These are phyloP conservation scores for Eutrema salsugineum DNA, from an alignment of 441 rosid species.

Conservation along the genomic window DNA sequence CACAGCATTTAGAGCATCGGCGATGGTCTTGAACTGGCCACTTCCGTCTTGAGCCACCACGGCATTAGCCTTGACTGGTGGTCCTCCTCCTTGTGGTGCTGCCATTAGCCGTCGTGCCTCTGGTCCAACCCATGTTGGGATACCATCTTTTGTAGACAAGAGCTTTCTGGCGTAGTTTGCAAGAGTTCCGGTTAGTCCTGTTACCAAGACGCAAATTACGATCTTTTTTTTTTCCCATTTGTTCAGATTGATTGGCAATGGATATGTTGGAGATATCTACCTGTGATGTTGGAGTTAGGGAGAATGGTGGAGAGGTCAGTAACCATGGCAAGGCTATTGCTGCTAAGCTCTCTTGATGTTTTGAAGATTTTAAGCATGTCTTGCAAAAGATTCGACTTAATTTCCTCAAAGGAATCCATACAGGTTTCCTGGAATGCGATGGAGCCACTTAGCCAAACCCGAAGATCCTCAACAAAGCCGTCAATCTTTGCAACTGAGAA, in stretches of 20 bases:
- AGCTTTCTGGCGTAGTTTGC: slow-evolving; percentile 26
- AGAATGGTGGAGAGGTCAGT: slow-evolving; percentile 37
- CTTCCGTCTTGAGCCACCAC: slow-evolving; percentile 73
- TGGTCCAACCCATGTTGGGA: slow-evolving; percentile 52
- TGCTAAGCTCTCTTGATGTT: slow-evolving; percentile 47
- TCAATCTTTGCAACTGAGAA: slow-evolving; percentile 38
- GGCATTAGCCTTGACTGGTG: slow-evolving; percentile 39
- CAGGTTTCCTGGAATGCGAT: slow-evolving; percentile 74
- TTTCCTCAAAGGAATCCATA: slow-evolving; percentile 60
- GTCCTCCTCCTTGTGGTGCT: slow-evolving; percentile 6
- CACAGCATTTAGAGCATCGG: slow-evolving; percentile 45
- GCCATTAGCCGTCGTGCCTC: slow-evolving; percentile 38
- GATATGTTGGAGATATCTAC: background rate
- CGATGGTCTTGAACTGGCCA: slow-evolving; percentile 63
- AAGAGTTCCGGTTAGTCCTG: slow-evolving; percentile 17
- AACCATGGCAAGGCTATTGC: slow-evolving; percentile 77
- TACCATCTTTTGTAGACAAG: slow-evolving; percentile 24
- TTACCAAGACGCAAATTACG: background rate
- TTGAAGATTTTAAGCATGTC: slow-evolving; percentile 47
- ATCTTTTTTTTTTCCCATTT: background rate
- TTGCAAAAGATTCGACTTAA: slow-evolving; percentile 42
- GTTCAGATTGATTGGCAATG: background rate
- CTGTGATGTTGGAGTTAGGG: slow-evolving; percentile 32
- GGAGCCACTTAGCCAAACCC: slow-evolving; percentile 75
- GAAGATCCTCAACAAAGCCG: slow-evolving; percentile 45